Base-by-base conservation (phyloP, 169 alveolate genomes). In the Miamiensis avidus region DNA sequence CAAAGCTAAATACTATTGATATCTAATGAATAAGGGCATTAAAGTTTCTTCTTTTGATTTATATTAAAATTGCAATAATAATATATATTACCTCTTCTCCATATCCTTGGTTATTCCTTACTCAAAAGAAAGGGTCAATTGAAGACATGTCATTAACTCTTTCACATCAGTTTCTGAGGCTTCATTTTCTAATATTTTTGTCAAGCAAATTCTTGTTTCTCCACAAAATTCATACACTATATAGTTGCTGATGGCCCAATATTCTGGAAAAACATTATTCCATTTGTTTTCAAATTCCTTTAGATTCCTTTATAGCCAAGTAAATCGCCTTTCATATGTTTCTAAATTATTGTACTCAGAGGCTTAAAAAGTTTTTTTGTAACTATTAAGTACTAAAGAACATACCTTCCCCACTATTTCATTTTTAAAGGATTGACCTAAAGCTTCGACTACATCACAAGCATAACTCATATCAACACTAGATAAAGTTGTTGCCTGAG, bases 181-280 rank as follows among this genome's bases (percentile, higher is more conserved):
- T 27, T 81, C 31, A 26, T 82, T 85, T 78, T 94, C 92, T 0
- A 92, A 88, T 25, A 89, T 85, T 31, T 89, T 84, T 26, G 85
- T 92, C 27, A 93, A 77, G 34, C 91, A 90, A 31, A 91, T 64
- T 74, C 84, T 78, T 30, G 97, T 94, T 26, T 65, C 76, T 32
- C 92, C 91, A 84, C 96, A 94, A 74, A 94, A 94, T 81, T 92
- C 96, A 83, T 90, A 89, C 27, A 92, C 89, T 31, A 94, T 92
- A 87, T 86, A 85, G 31, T 91, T 83, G 30, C 82, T 76, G 1
- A 94, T 76, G 15, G 86, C 88, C 96, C 96, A 92, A 74, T 92
- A 89, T 31, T 87, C 91, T 16, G 96, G 96, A 82, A 94, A 92
- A 26, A 92, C 89, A 0, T 73, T 32, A 76, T 76, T 85, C 78